A percentile compares a stretch with the other conserved stretches of the same genome.
Conservation (phyloP, 208 protist species). For the Trypanosomatidae sp. region DNA sequence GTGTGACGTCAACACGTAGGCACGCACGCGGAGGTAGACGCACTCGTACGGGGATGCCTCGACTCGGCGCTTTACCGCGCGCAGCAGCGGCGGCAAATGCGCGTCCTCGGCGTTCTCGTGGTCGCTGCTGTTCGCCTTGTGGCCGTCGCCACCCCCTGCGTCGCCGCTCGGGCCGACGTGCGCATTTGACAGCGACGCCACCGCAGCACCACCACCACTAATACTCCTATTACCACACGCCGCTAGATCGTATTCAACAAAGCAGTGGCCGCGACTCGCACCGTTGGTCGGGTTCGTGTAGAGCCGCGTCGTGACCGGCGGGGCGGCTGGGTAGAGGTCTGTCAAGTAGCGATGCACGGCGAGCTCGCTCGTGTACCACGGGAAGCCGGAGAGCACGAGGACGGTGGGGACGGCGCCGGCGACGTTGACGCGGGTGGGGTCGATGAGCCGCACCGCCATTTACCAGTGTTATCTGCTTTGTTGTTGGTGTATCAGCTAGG, state of each 20-base stretch:
- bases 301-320: conserved; percentile 59
- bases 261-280: conserved; percentile 70
- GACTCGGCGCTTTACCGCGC: conserved; percentile 44
- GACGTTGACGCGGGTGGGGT: conserved; percentile 15
- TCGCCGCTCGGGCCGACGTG: too few species aligned
- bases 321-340: conserved; percentile 33
- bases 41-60: conserved; percentile 52
- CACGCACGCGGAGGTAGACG: conserved; percentile 24
- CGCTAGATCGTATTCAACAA: conserved; percentile 67
- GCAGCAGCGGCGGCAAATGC: conserved; percentile 19
- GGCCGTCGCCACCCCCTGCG: neutral
- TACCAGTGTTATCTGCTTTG: too few species aligned
- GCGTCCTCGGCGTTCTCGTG: conserved; percentile 10
- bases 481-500: too few species aligned
- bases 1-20: conserved; percentile 65
- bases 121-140: neutral
- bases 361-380: conserved; percentile 73
- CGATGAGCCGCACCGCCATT: conserved; percentile 28
- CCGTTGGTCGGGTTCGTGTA: conserved; percentile 84
- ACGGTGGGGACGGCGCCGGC: conserved; percentile 35
- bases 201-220: neutral
- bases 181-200: neutral
- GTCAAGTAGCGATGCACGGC: conserved; percentile 51
- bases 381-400: conserved; percentile 70
- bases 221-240: neutral